Evolutionary conservation across 2,329 filamentous ascomycete species (phyloP).

Genomic region (Aspergillus floridensis): DNA sequence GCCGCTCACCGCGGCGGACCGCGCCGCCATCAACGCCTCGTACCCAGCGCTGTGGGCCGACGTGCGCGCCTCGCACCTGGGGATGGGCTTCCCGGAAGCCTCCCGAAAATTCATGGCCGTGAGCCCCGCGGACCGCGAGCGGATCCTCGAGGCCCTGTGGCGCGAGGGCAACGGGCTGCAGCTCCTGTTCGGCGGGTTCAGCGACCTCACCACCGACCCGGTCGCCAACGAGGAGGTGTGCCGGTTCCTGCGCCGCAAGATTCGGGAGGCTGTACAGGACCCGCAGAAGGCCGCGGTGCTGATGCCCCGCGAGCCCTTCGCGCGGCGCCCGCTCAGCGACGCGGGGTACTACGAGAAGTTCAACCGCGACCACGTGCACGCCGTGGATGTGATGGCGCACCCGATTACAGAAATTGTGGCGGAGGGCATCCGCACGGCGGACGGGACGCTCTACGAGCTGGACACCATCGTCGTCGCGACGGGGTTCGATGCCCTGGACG

Average conservation of each 20-base stretch:
- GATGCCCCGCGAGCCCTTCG: conserved; percentile 17
- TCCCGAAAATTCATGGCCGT: conserved; percentile 3
- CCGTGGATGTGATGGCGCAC: conserved; percentile 38
- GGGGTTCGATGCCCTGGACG: conserved; percentile 37
- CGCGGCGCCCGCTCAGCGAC: conserved; percentile 21
- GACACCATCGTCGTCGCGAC: conserved; percentile 28
- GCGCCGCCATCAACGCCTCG: conserved; percentile 14
- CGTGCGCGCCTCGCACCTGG: background rate
- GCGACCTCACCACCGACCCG: conserved; percentile 35
- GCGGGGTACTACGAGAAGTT: conserved; percentile 24
- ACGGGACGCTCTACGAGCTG: conserved; percentile 31
- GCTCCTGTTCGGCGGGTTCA: conserved; percentile 27
- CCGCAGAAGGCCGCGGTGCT: conserved; percentile 29
- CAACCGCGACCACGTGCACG: conserved; percentile 45
- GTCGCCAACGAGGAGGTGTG: conserved; percentile 41
- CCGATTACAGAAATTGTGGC: conserved; percentile 24
- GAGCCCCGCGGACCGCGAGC: conserved; percentile 9
- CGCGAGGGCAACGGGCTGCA: conserved; percentile 4
- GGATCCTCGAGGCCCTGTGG: conserved; percentile 13
- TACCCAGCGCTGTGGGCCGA: conserved; percentile 12
- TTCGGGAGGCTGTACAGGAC: conserved; percentile 29
- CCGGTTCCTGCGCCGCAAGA: conserved; percentile 39
- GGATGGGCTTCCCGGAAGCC: conserved; percentile 14
- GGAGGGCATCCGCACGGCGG: conserved; percentile 37
- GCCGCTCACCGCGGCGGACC: conserved; percentile 24